phyloP scores from a whole-genome alignment of 768 basidiomycete genomes.

The Kwoniella mangroviensis region DNA sequence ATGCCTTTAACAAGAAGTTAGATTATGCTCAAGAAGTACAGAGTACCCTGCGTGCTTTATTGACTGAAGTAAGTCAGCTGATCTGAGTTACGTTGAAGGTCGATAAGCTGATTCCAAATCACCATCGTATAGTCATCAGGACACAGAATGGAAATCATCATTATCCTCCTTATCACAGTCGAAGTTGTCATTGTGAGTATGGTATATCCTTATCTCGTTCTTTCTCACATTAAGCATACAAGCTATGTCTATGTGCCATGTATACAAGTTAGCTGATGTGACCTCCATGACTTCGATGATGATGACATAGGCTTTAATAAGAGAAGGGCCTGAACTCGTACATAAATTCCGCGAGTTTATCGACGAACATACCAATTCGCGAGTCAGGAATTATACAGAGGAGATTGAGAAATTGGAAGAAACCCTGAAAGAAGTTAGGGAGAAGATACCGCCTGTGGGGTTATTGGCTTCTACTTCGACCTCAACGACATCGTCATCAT shows the following conservation, averaged over 20 bases:
- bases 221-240: not conserved
- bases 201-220: not conserved
- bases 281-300: not conserved
- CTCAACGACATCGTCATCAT: not conserved
- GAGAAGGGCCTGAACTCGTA: slow-evolving; percentile 55
- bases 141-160: slow-evolving; percentile 93
- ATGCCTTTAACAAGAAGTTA: slow-evolving; percentile 83
- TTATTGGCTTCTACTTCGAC: slow-evolving; percentile 6
- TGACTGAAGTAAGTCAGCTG: slow-evolving; percentile 71
- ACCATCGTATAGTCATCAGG: slow-evolving; percentile 69
- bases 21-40: slow-evolving; percentile 70
- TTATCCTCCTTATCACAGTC: slow-evolving; percentile 90
- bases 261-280: not conserved
- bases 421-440: slow-evolving; percentile 2
- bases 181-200: slow-evolving; percentile 81
- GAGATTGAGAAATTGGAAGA: slow-evolving; percentile 9
- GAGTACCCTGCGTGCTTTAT: slow-evolving; percentile 81
- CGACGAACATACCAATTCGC: not conserved
- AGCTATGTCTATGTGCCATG: not conserved
- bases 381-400: not conserved
- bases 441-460: not conserved
- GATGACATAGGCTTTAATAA: slow-evolving; percentile 47
- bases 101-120: not conserved
- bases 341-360: slow-evolving; percentile 38
- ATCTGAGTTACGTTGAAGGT: too few species aligned